phyloP scores from a whole-genome alignment of 495 filamentous ascomycete species.

The Lasiosphaeria hispida region DNA sequence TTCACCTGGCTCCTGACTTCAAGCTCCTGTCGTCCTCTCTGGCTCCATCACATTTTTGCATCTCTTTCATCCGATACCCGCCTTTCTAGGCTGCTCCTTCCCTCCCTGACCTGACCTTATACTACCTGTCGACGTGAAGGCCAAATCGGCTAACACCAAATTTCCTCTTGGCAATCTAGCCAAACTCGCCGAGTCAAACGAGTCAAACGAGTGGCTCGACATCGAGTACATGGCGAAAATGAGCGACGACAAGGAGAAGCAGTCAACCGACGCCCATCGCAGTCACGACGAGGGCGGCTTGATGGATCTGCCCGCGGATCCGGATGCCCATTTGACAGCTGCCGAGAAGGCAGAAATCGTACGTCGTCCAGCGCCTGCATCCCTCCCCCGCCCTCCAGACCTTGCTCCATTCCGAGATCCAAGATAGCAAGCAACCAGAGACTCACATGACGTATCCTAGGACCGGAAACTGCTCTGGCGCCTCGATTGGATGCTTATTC shows the following conservation, averaged over 20 bases:
- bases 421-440: neutral
- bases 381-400: neutral
- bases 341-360: constrained; percentile 69
- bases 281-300: constrained; percentile 26
- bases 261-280: constrained; percentile 29
- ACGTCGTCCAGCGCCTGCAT: constrained; percentile 32
- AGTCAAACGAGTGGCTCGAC: constrained; percentile 11
- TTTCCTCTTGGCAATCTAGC: neutral
- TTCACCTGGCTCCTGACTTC: no score
- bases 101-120: neutral
- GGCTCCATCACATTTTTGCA: neutral
- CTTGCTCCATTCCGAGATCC: neutral
- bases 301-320: constrained; percentile 46
- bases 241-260: constrained; percentile 29
- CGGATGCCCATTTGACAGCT: constrained; percentile 64
- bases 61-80: neutral
- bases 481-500: constrained; percentile 68
- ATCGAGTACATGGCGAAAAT: constrained; percentile 23
- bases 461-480: constrained; percentile 67
- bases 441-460: constrained; percentile 36
- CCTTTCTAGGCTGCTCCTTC: neutral
- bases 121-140: neutral
- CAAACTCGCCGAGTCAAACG: constrained; percentile 5
- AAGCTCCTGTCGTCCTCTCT: neutral
- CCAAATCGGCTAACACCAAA: neutral